Conservation (phyloP, 805 yeast species). For the Brettanomyces nanus region DNA sequence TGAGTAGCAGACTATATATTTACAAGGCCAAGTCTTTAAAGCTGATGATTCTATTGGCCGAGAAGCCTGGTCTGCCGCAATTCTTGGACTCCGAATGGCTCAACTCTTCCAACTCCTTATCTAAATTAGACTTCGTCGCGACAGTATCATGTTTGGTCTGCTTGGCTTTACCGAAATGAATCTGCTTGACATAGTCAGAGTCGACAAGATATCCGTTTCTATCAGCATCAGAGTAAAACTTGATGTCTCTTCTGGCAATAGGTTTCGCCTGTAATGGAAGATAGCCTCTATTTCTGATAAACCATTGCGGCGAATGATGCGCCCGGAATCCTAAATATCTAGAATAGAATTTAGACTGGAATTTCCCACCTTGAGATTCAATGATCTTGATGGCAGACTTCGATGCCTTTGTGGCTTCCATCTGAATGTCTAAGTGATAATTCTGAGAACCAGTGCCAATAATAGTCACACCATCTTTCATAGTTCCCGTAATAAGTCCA, state of each 20-base stretch:
- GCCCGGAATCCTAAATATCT: slow-evolving; percentile 58
- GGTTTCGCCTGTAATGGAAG: slow-evolving; percentile 85
- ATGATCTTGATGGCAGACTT: slow-evolving; percentile 63
- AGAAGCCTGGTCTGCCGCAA: slow-evolving; percentile 15
- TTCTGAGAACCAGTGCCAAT: slow-evolving; percentile 54
- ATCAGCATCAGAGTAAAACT: slow-evolving; percentile 61
- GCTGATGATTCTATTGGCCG: slow-evolving; percentile 15
- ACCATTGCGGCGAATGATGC: slow-evolving; percentile 68
- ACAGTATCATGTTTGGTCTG: slow-evolving; percentile 13
- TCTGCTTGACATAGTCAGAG: slow-evolving; percentile 29
- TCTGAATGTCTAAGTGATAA: slow-evolving; percentile 52
- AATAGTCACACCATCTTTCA: slow-evolving; percentile 75
- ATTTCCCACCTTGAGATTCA: slow-evolving; percentile 65
- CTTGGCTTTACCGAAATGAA: slow-evolving; percentile 14
- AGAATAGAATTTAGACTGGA: slow-evolving; percentile 63
- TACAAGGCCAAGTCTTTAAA: slow-evolving; percentile 15
- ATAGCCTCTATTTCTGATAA: slow-evolving; percentile 62
- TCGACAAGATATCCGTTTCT: slow-evolving; percentile 64
- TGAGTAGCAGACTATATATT: no score
- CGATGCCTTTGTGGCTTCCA: slow-evolving; percentile 82
- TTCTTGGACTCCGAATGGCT: slow-evolving; percentile 2
- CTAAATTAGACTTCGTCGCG: background rate
- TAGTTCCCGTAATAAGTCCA: slow-evolving; percentile 64
- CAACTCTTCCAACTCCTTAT: slow-evolving; percentile 4
- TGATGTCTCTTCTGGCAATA: slow-evolving; percentile 68